Evolutionary conservation across 768 basidiomycete species (phyloP), one percentile per base, ranked within the genome.

Genomic region (Tylopilus sp.): DNA sequence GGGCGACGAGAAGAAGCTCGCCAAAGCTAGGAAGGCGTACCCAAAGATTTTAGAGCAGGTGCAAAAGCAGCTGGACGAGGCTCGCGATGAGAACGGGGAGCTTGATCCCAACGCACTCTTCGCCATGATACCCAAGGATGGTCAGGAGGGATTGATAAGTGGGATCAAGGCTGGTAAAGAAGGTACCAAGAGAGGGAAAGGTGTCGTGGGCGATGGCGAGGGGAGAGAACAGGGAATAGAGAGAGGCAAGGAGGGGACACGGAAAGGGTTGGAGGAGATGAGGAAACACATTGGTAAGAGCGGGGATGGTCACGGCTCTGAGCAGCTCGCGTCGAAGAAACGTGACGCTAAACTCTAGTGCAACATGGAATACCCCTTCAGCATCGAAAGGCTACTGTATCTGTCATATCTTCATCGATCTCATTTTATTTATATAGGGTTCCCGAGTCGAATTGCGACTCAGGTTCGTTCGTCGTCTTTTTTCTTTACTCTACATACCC

Each of bases 341-440:
- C 55, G 45, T 11, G 49, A 53, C 17, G 55, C 66, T 7, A 68
- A 68, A 40, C 43, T 68, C 9, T 68, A 68, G 30, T 28, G 28
- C 28, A 28, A 12, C 39, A 42, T 25, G 40, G 17, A 9, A 56
- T 60, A 60, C 47, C 53, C 45, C 7, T n/a, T 33, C 51, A 41
- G 12, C 6, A 21, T 25, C 31, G 26, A 40, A 31, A 44, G 21
- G 39, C 40, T 21, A n/a, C 13, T 28, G 23, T 21, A 18, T 9
- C 35, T 35, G 44, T 20, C 5, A 35, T 18, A 31, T 41, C 28
- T 23, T 30, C 13, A 17, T 21, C 25, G 5, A 38, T 43, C 28
- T 48, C 28, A 18, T 41, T 55, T 36, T 55, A 40, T 40, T 31
- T 39, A 21, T 55, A 0, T 28, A 17, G 10, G 22, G 18, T 38